These are phyloP conservation scores for Xylariaceae sp. DNA, from an alignment of 2,329 filamentous ascomycete genomes.

Conservation along the genomic window DNA sequence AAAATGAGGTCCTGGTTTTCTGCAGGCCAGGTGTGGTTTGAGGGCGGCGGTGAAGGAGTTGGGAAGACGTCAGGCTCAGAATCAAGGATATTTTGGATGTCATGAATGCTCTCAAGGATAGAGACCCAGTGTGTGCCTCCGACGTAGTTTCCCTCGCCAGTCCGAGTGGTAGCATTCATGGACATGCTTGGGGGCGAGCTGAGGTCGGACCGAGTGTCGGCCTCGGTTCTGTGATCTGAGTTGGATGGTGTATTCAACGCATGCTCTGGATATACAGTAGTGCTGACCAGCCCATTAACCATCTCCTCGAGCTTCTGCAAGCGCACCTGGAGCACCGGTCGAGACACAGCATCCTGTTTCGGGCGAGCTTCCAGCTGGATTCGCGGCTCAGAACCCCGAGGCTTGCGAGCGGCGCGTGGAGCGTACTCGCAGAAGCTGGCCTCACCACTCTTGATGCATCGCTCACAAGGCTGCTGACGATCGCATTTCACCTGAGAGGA, in stretches of 20 bases:
- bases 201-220: slow-evolving; percentile 39
- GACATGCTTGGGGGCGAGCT: slow-evolving; percentile 37
- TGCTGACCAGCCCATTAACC: slow-evolving; percentile 42
- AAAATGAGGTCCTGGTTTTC: slow-evolving; percentile 40
- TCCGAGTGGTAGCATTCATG: slow-evolving; percentile 27
- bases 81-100: slow-evolving; percentile 43
- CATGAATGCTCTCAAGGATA: slow-evolving; percentile 46
- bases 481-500: slow-evolving; percentile 46
- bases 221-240: slow-evolving; percentile 37
- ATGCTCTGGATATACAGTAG: slow-evolving; percentile 27
- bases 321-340: slow-evolving; percentile 43
- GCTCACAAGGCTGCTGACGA: slow-evolving; percentile 47
- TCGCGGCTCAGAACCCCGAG: slow-evolving; percentile 39
- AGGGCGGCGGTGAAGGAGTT: slow-evolving; percentile 38
- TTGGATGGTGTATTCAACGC: slow-evolving; percentile 37
- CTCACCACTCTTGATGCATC: slow-evolving; percentile 47
- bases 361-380: slow-evolving; percentile 36
- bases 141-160: slow-evolving; percentile 40
- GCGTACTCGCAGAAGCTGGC: slow-evolving; percentile 46
- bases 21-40: slow-evolving; percentile 27
- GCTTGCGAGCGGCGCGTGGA: slow-evolving; percentile 41
- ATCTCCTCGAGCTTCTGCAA: slow-evolving; percentile 46
- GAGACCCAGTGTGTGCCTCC: slow-evolving; percentile 45
- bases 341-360: slow-evolving; percentile 38
- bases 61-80: slow-evolving; percentile 33